Evolutionary conservation across 352 stramenopile genomes (phyloP), one percentile per base, ranked within the genome.

Genomic region (Pythium brassicae): DNA sequence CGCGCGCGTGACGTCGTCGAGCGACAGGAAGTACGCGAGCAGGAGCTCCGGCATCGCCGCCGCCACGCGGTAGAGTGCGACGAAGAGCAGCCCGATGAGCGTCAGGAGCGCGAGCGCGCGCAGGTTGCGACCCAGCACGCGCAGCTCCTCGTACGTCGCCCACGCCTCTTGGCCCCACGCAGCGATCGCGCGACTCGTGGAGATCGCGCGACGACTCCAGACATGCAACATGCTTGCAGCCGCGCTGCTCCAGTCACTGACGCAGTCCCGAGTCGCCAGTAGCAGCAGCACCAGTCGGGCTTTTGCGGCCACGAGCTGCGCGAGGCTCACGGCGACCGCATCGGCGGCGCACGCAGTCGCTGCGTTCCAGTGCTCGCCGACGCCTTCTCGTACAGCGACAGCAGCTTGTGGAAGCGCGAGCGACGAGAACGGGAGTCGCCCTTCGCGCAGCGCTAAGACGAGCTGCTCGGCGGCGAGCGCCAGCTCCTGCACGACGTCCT

Each of bases 1-100:
- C 17, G 68, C 71, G 43, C 68, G 65, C 42, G 71, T 72, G 43
- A 78, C 50, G 23, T 76, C 73, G 55, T 80, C 73, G 27, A 78
- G 61, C 23, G 61, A 74, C 9, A 37, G 45, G 35, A 64, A 68
- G 34, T 69, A 64, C 25, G 59, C 35, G 27, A 61, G 56, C 12
- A 70, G 47, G 25, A 73, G 56, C 34, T 62, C 53, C 1, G 73
- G 73, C 0, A 77, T 37, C 1, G 63, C 62, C 20, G 56, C 62
- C 0, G 59, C 50, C 15, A 70, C 27, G 6, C 55, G 42, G 52
- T 83, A 83, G 29, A 80, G 12, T 2, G 59, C 57, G 11, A 62
- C 57, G 40, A 80, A 76, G 12, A 67, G 29, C 5, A 60, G 59
- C 2, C 50, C 71, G 5, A 64, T 50, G 15, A 55, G 22, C 44